Evolutionary conservation across 2,329 filamentous ascomycete species (phyloP).

Genomic region (Fusarium siculi): DNA sequence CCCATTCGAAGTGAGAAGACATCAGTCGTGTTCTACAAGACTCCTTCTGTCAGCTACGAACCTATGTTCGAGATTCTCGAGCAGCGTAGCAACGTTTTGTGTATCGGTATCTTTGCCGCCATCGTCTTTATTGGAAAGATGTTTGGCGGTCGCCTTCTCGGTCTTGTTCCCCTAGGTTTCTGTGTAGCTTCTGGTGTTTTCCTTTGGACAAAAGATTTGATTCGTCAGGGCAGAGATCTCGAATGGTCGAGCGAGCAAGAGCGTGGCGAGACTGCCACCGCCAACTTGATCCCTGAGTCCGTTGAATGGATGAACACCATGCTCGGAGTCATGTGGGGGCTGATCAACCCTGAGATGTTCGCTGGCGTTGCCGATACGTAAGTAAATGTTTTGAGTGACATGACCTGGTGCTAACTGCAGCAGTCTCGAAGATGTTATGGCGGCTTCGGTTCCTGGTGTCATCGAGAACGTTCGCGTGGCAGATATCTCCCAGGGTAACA

Average conservation of each 20-base stretch:
- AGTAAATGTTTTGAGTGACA: conserved; percentile 21
- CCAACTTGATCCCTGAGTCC: conserved; percentile 90
- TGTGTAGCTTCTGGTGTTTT: conserved; percentile 83
- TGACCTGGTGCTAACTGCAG: conserved; percentile 4
- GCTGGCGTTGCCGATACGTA: conserved; percentile 85
- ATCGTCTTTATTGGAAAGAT: conserved; percentile 82
- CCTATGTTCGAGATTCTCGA: conserved; percentile 85
- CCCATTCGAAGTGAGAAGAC: conserved; percentile 97
- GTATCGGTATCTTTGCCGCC: conserved; percentile 74
- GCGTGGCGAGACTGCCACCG: conserved; percentile 84
- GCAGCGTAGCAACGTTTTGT: conserved; percentile 76
- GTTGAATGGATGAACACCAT: conserved; percentile 97
- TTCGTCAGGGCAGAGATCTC: conserved; percentile 81
- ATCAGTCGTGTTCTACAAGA: conserved; percentile 95
- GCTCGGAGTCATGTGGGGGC: conserved; percentile 84
- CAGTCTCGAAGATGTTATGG: conserved; percentile 83
- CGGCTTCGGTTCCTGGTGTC: conserved; percentile 88
- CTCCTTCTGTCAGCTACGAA: conserved; percentile 88
- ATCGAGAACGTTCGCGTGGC: conserved; percentile 96
- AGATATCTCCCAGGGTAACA: conserved; percentile 93
- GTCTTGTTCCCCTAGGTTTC: conserved; percentile 77
- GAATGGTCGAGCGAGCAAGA: conserved; percentile 92
- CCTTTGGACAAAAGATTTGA: conserved; percentile 89
- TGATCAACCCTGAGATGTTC: conserved; percentile 97
- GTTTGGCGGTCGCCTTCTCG: conserved; percentile 81